These are phyloP conservation scores for Cinnamomum chago DNA, from an alignment of 164 flowering plant species.

Conservation along the genomic window DNA sequence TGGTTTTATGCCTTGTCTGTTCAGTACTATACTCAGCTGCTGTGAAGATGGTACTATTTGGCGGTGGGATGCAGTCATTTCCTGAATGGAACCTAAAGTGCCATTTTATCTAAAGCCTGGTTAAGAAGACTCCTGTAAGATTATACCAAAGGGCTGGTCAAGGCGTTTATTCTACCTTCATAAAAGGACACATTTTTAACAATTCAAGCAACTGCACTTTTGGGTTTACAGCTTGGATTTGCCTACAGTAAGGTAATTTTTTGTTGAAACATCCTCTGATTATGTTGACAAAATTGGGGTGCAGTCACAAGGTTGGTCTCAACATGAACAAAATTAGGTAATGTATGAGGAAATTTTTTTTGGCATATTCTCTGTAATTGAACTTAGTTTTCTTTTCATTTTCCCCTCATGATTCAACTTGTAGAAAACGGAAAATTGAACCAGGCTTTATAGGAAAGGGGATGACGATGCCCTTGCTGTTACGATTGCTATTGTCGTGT, in stretches of 20 bases:
- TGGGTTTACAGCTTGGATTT: neutral
- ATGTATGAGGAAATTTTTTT: too few relatives aligned
- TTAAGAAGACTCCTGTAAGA: neutral
- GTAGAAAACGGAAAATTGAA: too few relatives aligned
- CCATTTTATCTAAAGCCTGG: neutral
- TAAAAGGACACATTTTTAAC: too few relatives aligned
- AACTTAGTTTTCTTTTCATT: too few relatives aligned
- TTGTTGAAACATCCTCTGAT: neutral
- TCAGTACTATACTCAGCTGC: conserved; percentile 89
- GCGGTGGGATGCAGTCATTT: conserved; percentile 81
- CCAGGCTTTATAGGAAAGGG: too few relatives aligned
- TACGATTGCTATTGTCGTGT: too few relatives aligned
- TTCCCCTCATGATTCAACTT: too few relatives aligned
- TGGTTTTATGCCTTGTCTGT: neutral
- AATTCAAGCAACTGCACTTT: neutral
- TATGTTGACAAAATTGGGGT: too few relatives aligned
- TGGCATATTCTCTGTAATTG: too few relatives aligned
- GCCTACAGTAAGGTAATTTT: neutral
- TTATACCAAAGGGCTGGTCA: neutral
- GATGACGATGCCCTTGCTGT: too few relatives aligned
- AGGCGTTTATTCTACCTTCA: neutral
- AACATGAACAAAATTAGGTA: too few relatives aligned
- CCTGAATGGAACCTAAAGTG: neutral
- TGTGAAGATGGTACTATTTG: conserved; percentile 97
- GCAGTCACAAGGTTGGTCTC: too few relatives aligned